phyloP scores from a whole-genome alignment of 1,284 basidiomycete genomes.

The Trichosporon coremiiforme region DNA sequence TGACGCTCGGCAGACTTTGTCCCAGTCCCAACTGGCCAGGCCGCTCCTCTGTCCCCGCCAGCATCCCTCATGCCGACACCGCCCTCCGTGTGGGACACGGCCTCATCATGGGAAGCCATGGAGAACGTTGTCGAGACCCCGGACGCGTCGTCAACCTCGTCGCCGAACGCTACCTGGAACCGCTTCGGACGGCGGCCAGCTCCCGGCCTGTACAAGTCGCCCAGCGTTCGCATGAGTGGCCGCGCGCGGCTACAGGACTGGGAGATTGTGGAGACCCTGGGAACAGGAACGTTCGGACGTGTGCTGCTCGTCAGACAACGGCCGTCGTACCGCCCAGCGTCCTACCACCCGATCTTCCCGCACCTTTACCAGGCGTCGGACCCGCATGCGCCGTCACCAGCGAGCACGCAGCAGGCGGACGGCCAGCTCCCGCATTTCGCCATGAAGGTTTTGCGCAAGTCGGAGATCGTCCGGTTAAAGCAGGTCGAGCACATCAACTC shows the following conservation, averaged over 20 bases:
- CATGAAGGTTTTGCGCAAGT: conserved; percentile 62
- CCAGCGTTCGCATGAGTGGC: conserved; percentile 26
- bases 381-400: conserved; percentile 45
- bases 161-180: conserved; percentile 15
- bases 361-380: conserved; percentile 51
- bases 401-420: conserved; percentile 51
- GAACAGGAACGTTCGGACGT: conserved; percentile 57
- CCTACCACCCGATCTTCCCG: conserved; percentile 57
- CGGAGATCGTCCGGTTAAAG: conserved; percentile 60
- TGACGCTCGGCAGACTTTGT: conserved; percentile 27
- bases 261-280: conserved; percentile 57
- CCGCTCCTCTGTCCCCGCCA: conserved; percentile 45
- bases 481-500: conserved; percentile 64
- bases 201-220: conserved; percentile 17
- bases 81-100: conserved; percentile 41
- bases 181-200: background rate
- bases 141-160: conserved; percentile 20
- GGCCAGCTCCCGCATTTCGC: conserved; percentile 58
- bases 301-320: conserved; percentile 56
- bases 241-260: conserved; percentile 51
- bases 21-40: conserved; percentile 30
- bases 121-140: conserved; percentile 33
- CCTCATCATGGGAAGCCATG: conserved; percentile 36
- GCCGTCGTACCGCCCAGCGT: conserved; percentile 51
- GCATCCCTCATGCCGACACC: conserved; percentile 49